A percentile compares a stretch with the other conserved stretches of the same genome.
Conservation (phyloP, 345 rosid species). For the Lepidium sativum region DNA sequence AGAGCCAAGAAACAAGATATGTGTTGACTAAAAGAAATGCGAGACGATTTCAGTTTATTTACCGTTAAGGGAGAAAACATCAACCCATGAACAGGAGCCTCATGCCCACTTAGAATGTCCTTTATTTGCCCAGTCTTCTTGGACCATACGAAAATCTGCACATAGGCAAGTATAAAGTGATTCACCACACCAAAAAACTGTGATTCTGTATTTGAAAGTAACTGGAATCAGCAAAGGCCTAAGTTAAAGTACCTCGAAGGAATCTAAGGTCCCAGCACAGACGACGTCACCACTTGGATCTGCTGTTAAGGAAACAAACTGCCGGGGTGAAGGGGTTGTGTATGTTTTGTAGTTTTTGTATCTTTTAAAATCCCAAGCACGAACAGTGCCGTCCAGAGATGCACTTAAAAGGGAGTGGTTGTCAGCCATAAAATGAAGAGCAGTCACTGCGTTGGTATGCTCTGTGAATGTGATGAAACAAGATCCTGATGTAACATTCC, state of each 20-base stretch:
- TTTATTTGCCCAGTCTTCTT: conserved; percentile 93
- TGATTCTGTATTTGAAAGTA: neutral
- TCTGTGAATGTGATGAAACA: conserved; percentile 94
- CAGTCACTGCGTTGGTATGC: conserved; percentile 90
- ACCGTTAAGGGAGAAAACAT: conserved; percentile 83
- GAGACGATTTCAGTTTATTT: conserved; percentile 27
- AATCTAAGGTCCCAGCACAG: conserved; percentile 94
- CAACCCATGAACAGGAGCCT: conserved; percentile 96
- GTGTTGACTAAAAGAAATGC: neutral
- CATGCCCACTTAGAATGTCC: conserved; percentile 93
- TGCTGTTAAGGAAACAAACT: conserved; percentile 90
- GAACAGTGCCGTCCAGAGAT: conserved; percentile 94
- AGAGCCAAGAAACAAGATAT: neutral
- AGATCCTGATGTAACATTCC: conserved; percentile 91
- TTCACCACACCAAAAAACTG: neutral
- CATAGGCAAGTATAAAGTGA: conserved; percentile 4
- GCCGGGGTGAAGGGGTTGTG: conserved; percentile 86
- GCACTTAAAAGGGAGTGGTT: conserved; percentile 84
- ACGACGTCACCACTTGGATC: conserved; percentile 94
- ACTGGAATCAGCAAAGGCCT: neutral
- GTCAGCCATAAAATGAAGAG: conserved; percentile 93
- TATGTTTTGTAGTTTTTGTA: conserved; percentile 92
- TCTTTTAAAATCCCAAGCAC: conserved; percentile 96
- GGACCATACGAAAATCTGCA: conserved; percentile 96
- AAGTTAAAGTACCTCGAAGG: conserved; percentile 64